Evolutionary conservation across 2,329 filamentous ascomycete species (phyloP).

Genomic region (Colletotrichum sp.): DNA sequence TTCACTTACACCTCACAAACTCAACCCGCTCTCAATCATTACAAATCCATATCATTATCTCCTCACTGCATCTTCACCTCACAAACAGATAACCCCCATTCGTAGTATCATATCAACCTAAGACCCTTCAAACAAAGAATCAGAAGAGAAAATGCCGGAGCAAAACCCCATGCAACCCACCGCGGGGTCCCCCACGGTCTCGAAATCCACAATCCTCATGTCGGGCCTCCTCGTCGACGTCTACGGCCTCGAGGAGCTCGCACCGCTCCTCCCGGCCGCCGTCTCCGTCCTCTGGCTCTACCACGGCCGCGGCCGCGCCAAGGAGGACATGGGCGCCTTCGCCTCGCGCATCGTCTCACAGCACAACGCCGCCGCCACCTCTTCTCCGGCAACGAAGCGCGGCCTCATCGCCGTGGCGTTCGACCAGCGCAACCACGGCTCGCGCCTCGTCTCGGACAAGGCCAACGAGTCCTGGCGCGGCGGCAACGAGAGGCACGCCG

Average conservation of each 20-base stretch:
- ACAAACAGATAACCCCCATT: not conserved
- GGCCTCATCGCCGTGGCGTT: constrained; percentile 84
- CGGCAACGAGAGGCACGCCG: constrained; percentile 82
- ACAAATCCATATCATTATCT: not conserved
- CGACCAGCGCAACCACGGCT: constrained; percentile 93
- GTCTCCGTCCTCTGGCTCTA: constrained; percentile 91
- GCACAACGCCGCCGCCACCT: not conserved
- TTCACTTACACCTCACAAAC: not conserved
- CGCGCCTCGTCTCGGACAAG: constrained; percentile 66
- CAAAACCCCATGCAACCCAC: constrained; percentile 29
- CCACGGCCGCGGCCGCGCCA: constrained; percentile 76
- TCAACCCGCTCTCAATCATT: not conserved
- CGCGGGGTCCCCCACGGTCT: constrained; percentile 54
- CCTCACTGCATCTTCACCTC: not conserved
- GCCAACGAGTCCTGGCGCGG: constrained; percentile 81
- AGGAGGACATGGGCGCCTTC: constrained; percentile 77
- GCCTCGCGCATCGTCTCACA: constrained; percentile 72
- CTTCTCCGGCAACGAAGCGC: constrained; percentile 29
- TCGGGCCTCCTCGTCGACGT: constrained; percentile 80
- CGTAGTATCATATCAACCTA: not conserved
- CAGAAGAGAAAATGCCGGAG: constrained; percentile 23
- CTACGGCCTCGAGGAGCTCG: constrained; percentile 79
- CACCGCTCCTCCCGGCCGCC: constrained; percentile 45
- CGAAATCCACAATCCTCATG: constrained; percentile 71
- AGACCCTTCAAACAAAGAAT: not conserved